phyloP scores from a whole-genome alignment of 2,329 filamentous ascomycete species.

The Trematosphaeria pertusa region DNA sequence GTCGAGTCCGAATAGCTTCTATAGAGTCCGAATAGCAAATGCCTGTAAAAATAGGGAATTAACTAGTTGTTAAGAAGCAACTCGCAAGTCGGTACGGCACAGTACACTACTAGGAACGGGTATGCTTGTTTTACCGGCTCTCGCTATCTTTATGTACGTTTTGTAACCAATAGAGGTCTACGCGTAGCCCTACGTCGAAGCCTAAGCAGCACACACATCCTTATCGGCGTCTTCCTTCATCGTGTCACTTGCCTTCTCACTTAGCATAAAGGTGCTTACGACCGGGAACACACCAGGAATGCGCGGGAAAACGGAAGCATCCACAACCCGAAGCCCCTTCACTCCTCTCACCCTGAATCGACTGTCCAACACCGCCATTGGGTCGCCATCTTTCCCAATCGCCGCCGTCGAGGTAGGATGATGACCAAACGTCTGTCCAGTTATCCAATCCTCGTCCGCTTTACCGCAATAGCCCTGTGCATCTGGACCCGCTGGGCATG shows the following conservation, averaged over 20 bases:
- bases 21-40: no score
- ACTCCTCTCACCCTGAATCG: conserved; percentile 65
- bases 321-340: conserved; percentile 65
- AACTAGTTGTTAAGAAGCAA: no score
- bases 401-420: conserved; percentile 64
- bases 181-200: not conserved
- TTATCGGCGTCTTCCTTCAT: conserved; percentile 24
- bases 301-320: conserved; percentile 65
- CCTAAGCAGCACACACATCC: conserved; percentile 11
- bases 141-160: no score
- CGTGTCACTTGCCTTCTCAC: conserved; percentile 23
- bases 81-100: no score
- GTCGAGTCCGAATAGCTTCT: no score
- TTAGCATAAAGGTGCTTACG: conserved; percentile 54
- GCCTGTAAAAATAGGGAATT: no score
- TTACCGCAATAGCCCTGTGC: conserved; percentile 38
- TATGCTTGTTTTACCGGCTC: no score
- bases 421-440: conserved; percentile 55
- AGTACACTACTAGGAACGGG: no score
- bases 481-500: conserved; percentile 44
- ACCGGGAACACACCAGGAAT: conserved; percentile 60
- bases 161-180: no score
- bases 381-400: conserved; percentile 62
- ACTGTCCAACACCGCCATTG: conserved; percentile 62
- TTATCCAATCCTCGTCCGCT: conserved; percentile 42